Percentiles rank a stretch among this genome's conserved stretches.
Conservation (phyloP, 2,329 filamentous ascomycete genomes). For the Microcera coccophila region DNA sequence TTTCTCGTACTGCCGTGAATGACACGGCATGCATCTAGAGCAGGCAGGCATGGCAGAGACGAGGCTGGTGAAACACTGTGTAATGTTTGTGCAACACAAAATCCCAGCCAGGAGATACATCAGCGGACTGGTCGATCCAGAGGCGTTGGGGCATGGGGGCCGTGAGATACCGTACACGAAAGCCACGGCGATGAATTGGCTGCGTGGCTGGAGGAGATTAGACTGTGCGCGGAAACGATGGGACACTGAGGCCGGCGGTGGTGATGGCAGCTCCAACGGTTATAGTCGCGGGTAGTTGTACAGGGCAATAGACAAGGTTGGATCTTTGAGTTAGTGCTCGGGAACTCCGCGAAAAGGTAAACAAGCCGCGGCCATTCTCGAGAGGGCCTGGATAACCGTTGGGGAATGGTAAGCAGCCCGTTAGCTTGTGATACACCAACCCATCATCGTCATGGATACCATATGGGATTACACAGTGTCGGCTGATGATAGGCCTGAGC, state of each 20-base stretch:
- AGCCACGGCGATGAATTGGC: background rate
- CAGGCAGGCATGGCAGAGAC: conserved; percentile 22
- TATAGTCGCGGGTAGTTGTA: too few species aligned
- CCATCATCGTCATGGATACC: too few species aligned
- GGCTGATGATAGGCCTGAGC: too few species aligned
- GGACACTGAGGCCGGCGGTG: background rate
- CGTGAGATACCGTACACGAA: background rate
- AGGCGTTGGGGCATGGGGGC: conserved; percentile 4
- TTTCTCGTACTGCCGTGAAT: conserved; percentile 11
- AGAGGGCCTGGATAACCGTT: too few species aligned
- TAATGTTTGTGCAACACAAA: conserved; percentile 25
- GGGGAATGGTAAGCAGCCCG: too few species aligned
- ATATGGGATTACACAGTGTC: too few species aligned
- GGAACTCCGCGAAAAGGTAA: too few species aligned
- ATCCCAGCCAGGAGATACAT: conserved; percentile 9
- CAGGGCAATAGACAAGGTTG: too few species aligned
- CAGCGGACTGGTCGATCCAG: conserved; percentile 8
- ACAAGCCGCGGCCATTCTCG: too few species aligned
- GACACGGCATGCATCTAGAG: conserved; percentile 15
- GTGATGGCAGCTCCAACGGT: background rate
- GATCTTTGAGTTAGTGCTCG: too few species aligned
- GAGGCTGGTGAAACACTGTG: conserved; percentile 21
- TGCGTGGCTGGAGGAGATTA: background rate
- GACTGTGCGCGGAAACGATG: background rate
- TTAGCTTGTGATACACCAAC: too few species aligned